Conservation (phyloP, 352 stramenopile genomes). For the Pythium aquatile region DNA sequence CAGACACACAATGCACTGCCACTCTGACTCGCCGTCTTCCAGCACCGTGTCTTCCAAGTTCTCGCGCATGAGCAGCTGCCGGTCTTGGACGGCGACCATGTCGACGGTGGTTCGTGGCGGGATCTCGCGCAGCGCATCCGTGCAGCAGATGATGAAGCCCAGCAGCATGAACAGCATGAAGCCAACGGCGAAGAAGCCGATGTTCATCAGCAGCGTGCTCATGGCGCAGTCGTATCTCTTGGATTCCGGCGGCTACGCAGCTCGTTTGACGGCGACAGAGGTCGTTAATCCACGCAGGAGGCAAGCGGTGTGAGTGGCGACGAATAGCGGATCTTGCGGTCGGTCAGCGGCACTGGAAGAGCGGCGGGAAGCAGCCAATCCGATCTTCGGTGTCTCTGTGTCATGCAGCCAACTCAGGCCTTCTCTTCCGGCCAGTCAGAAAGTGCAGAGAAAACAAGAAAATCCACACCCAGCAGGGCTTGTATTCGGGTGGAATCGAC, state of each 20-base stretch:
- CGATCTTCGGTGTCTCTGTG: not conserved
- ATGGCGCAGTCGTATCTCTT: not conserved
- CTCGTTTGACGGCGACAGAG: not conserved
- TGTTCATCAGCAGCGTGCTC: conserved; percentile 10
- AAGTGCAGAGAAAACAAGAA: conserved; percentile 2
- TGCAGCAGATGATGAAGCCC: conserved; percentile 27
- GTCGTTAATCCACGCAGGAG: not conserved
- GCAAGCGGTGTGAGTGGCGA: not conserved
- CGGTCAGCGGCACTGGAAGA: not conserved
- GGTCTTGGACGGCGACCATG: conserved; percentile 26
- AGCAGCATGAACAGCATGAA: conserved; percentile 27
- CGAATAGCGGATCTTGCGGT: not conserved
- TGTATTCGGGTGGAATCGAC: not conserved
- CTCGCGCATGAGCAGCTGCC: conserved; percentile 33
- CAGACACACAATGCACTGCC: conserved; percentile 48
- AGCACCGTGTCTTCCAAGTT: conserved; percentile 41
- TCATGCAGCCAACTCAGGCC: not conserved
- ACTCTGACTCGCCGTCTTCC: conserved; percentile 37
- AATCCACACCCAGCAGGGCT: not conserved
- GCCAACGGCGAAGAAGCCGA: conserved; percentile 23
- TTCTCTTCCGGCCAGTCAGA: not conserved
- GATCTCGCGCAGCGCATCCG: conserved; percentile 11
- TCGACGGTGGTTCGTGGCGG: conserved; percentile 23
- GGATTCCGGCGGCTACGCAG: not conserved
- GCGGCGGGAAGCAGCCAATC: not conserved